A percentile compares a stretch with the other conserved stretches of the same genome.
Conservation (phyloP, 176 grass and related monocot species). For the Oropetium thomaeum region DNA sequence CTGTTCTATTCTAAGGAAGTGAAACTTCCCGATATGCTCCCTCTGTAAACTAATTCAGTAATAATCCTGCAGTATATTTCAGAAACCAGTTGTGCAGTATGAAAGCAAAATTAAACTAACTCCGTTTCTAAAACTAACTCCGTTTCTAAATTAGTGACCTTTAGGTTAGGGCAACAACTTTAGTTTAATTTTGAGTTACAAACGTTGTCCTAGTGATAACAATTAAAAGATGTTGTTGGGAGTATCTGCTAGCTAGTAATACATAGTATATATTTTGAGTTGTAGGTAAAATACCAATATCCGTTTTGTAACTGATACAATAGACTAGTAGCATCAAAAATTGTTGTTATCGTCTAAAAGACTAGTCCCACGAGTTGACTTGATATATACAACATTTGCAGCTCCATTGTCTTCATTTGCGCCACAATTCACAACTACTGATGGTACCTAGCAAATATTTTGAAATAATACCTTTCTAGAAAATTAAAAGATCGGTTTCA, state of each 20-base stretch:
- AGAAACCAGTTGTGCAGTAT: neutral
- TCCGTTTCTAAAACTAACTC: too few species aligned
- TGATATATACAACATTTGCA: neutral
- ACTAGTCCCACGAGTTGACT: neutral
- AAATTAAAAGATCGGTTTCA: too few species aligned
- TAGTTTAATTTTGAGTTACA: too few species aligned
- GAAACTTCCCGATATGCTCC: neutral
- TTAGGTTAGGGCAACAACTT: too few species aligned
- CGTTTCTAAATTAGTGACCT: too few species aligned
- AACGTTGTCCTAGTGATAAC: too few species aligned
- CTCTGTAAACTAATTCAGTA: neutral
- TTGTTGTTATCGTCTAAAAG: neutral
- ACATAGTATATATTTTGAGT: neutral
- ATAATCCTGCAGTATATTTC: neutral
- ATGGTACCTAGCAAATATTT: too few species aligned
- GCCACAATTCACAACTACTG: neutral
- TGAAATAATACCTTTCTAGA: too few species aligned
- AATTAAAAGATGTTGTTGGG: too few species aligned
- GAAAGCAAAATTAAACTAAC: neutral
- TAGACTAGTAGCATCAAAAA: too few species aligned
- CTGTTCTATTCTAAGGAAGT: neutral
- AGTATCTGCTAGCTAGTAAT: too few species aligned
- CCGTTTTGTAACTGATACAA: neutral
- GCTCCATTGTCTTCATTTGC: neutral
- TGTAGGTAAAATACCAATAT: neutral